Evolutionary conservation across 129 eudicot species (phyloP), one percentile per base, ranked within the genome.

Genomic region (Pseudognaphalium luteoalbum): DNA sequence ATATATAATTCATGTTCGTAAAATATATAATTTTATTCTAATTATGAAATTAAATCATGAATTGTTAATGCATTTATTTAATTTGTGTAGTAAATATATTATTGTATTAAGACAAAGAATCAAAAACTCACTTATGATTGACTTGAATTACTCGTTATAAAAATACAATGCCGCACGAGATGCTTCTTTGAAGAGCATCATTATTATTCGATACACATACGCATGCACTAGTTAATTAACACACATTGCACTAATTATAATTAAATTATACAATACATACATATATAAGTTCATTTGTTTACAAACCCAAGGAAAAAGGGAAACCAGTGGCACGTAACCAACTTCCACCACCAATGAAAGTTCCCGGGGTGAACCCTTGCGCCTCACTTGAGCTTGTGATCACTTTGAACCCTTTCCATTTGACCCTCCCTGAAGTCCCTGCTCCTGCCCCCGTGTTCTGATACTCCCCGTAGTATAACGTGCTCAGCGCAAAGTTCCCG

Each of bases 401-500:
- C 7, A 90, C 96, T 77, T 75, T 85, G 34, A 16, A 85, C 58
- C 98, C 98, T 51, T 68, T 71, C 98, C 98, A 93, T 14, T 57
- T 77, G 0, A 90, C 97, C 62, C 98, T 83, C 0, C 75, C 72
- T 1, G 91, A 83, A 0, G 96, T 90, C 12, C 70, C 78, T 0
- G 98, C 96, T 21, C 98, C 98, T 0, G 92, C 81, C 3, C 98
- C 98, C 0, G 83, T 83, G 71, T 93, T 93, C 67, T 74, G 76
- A 64, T 90, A 88, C 91, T 90, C 97, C 0, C 77, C 87, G 37
- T 88, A 93, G 47, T 78, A 75, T 65, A 93, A 74, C 0, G 97
- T 88, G 60, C 78, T 42, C 0, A 90, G 77, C 0, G 96, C 97
- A 41, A 88, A 88, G 30, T 78, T 80, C 1, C 91, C 97, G 5